These are phyloP conservation scores for Sporobolomyces phaffii DNA, from an alignment of 768 basidiomycete species.

Conservation along the genomic window DNA sequence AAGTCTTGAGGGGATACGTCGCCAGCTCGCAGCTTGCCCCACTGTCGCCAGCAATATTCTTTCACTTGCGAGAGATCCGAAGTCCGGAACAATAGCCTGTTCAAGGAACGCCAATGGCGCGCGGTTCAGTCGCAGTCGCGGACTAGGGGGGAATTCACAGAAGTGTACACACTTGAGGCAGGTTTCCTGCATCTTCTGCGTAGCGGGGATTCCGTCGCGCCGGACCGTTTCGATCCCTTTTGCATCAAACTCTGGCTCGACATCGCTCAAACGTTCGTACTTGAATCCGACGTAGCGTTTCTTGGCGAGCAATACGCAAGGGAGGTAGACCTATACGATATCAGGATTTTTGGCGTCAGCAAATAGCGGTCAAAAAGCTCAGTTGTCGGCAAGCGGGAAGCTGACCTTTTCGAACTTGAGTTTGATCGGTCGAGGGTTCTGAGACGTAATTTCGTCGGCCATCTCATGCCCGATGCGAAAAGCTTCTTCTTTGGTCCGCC, in stretches of 20 bases:
- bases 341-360: not conserved
- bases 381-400: not conserved
- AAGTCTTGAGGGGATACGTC: conserved; percentile 84
- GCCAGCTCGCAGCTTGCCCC: conserved; percentile 75
- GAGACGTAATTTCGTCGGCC: conserved; percentile 71
- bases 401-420: conserved; percentile 93
- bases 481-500: conserved; percentile 86
- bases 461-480: conserved; percentile 91
- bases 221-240: conserved; percentile 97
- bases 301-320: conserved; percentile 92
- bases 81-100: conserved; percentile 78
- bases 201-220: conserved; percentile 82
- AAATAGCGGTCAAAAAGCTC: too few species aligned
- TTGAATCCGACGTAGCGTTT: conserved; percentile 98
- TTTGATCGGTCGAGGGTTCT: conserved; percentile 86
- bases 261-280: conserved; percentile 75
- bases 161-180: conserved; percentile 68
- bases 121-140: not conserved
- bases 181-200: conserved; percentile 84
- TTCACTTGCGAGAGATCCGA: conserved; percentile 87
- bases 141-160: too few species aligned
- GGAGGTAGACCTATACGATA: conserved; percentile 71
- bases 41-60: conserved; percentile 73
- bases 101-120: not conserved
- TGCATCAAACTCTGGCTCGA: conserved; percentile 77